Percentiles rank a stretch among this genome's conserved stretches.
phyloP scores from a whole-genome alignment of 164 flowering plant genomes.

The Nelumbo lutea region DNA sequence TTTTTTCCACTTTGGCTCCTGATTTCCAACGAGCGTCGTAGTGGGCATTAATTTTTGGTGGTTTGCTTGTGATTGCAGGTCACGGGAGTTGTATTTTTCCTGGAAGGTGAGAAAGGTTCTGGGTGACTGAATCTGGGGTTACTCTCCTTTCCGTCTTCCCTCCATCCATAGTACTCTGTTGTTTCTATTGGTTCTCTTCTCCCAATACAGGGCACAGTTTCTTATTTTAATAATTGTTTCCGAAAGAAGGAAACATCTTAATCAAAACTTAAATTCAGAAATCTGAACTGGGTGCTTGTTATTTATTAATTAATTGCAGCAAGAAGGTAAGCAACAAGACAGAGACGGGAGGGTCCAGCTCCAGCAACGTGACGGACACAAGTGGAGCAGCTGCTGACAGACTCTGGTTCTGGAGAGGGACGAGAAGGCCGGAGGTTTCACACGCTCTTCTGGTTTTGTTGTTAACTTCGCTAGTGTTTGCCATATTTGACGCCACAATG shows the following conservation, averaged over 20 bases:
- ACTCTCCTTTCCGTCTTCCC: too few species aligned
- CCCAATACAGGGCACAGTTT: neutral
- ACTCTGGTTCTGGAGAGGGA: neutral
- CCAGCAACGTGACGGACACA: constrained; percentile 33
- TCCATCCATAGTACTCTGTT: too few species aligned
- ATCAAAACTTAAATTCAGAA: too few species aligned
- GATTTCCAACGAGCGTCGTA: neutral
- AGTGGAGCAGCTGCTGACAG: constrained; percentile 24
- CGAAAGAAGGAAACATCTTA: too few species aligned
- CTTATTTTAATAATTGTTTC: too few species aligned
- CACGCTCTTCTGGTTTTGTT: constrained; percentile 14
- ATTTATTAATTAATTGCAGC: constrained; percentile 28
- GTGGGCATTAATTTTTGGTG: neutral
- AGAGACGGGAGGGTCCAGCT: neutral
- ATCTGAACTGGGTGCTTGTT: too few species aligned
- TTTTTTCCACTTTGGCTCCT: neutral
- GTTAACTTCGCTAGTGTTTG: constrained; percentile 17
- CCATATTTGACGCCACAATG: neutral
- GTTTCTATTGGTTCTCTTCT: neutral
- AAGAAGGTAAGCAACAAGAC: constrained; percentile 42
- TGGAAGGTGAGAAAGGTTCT: constrained; percentile 63
- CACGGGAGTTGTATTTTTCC: constrained; percentile 87
- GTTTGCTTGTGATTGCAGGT: constrained; percentile 48
- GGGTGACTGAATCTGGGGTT: too few species aligned
- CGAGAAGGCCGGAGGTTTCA: neutral